A percentile compares a stretch with the other conserved stretches of the same genome.
Evolutionary conservation across 805 yeast genomes (phyloP).

Genomic region (Candida golubevii): DNA sequence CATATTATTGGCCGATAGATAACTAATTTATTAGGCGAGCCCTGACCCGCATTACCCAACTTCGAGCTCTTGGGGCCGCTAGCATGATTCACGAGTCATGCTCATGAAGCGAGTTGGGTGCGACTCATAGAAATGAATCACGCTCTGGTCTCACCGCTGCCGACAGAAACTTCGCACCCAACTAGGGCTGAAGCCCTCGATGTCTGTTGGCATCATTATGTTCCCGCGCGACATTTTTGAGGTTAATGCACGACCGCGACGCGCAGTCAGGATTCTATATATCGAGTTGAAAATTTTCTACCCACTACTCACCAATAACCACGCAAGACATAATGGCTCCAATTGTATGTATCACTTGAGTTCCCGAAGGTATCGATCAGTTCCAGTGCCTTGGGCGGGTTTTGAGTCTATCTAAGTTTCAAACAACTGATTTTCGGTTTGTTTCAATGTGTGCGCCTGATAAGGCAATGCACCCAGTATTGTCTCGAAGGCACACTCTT

Average conservation of each 20-base stretch:
- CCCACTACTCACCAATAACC: constrained; percentile 17
- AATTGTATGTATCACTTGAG: constrained; percentile 62
- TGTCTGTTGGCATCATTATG: too few relatives aligned
- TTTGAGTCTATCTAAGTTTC: constrained; percentile 10
- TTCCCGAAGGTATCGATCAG: constrained; percentile 21
- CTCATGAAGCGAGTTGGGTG: not conserved
- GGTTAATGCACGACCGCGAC: too few relatives aligned
- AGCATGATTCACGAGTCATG: constrained; percentile 9
- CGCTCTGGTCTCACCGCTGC: too few relatives aligned
- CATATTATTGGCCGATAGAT: constrained; percentile 2
- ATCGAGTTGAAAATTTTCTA: constrained; percentile 2
- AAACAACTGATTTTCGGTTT: not conserved
- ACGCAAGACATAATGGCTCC: constrained; percentile 64
- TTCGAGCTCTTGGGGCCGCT: constrained; percentile 6
- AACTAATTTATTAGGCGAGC: constrained; percentile 1
- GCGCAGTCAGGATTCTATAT: too few relatives aligned
- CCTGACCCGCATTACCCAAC: constrained; percentile 2
- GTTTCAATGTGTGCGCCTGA: constrained; percentile 4
- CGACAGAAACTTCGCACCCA: not conserved
- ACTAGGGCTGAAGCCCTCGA: constrained; percentile 12
- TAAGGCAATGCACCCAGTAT: constrained; percentile 7
- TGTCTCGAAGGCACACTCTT: constrained; percentile 5
- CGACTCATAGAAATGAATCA: not conserved
- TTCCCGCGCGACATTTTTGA: too few relatives aligned
- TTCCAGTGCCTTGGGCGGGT: constrained; percentile 38